A percentile compares a stretch with the other conserved stretches of the same genome.
Evolutionary conservation across 495 filamentous ascomycete species (phyloP).

Genomic region (Penicillium pulvis): DNA sequence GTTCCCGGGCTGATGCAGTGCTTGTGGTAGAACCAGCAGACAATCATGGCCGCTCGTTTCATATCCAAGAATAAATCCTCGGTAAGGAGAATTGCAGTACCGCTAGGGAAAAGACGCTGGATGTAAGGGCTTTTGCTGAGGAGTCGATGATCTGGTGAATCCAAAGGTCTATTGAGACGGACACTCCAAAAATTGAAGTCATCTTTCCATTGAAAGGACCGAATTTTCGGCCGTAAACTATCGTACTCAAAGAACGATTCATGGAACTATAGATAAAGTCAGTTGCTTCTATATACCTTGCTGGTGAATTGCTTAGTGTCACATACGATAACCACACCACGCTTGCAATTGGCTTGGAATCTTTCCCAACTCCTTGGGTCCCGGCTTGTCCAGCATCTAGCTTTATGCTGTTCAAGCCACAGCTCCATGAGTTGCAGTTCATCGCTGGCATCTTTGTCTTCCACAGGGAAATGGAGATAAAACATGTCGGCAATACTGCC

Average conservation of each 20-base stretch:
- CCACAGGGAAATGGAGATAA: constrained; percentile 41
- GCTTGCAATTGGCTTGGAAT: constrained; percentile 11
- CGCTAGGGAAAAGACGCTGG: constrained; percentile 58
- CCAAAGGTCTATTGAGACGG: constrained; percentile 31
- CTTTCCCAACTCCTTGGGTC: constrained; percentile 2
- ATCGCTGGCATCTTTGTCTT: constrained; percentile 10
- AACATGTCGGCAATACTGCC: constrained; percentile 29
- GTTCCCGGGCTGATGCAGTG: constrained; percentile 22
- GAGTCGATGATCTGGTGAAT: constrained; percentile 13
- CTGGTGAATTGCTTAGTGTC: background rate
- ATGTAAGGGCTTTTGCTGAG: constrained; percentile 26
- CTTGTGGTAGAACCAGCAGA: constrained; percentile 55
- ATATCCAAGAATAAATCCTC: constrained; percentile 62
- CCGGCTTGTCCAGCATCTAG: constrained; percentile 33
- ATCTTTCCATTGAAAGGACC: constrained; percentile 17
- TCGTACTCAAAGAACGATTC: constrained; percentile 35
- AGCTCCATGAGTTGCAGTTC: constrained; percentile 33
- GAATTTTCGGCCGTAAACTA: constrained; percentile 30
- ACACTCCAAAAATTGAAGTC: constrained; percentile 41
- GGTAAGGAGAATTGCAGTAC: constrained; percentile 61
- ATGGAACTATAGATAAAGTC: constrained; percentile 39
- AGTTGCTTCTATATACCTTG: background rate
- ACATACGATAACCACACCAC: constrained; percentile 47
- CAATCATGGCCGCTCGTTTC: constrained; percentile 48
- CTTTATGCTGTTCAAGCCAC: constrained; percentile 31